Evolutionary conservation across 306 rosid genomes (phyloP).

Genomic region (Cucumis melo): DNA sequence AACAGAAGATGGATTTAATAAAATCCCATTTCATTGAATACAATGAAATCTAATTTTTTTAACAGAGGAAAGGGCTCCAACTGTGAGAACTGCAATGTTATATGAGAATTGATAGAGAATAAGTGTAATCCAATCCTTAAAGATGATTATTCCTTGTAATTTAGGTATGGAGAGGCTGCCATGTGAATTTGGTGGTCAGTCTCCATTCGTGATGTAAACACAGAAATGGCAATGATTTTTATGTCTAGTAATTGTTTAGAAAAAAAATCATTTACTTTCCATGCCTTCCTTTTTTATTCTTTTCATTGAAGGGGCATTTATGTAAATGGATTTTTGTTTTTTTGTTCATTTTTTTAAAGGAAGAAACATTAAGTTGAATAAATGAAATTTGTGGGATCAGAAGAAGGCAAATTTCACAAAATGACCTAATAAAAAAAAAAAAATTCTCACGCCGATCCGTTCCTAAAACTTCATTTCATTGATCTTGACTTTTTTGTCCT

Average conservation of each 20-base stretch:
- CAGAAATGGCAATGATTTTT: not conserved
- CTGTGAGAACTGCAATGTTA: not conserved
- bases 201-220: not conserved
- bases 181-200: not conserved
- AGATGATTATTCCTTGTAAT: not conserved
- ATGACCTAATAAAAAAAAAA: no score
- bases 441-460: no score
- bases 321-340: no score
- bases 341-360: no score
- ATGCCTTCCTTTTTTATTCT: no score
- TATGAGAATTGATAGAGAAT: not conserved
- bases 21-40: constrained; percentile 1
- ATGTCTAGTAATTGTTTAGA: not conserved
- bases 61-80: not conserved
- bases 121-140: not conserved
- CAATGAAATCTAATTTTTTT: not conserved
- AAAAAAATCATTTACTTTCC: no score
- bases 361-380: no score
- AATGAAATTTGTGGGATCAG: no score
- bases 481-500: no score
- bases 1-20: constrained; percentile 5
- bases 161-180: not conserved
- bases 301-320: no score
- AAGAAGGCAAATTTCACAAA: no score
- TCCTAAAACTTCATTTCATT: no score